A percentile compares a stretch with the other conserved stretches of the same genome.
Conservation (phyloP, 2,329 filamentous ascomycete species). For the Epichloe amarillans region DNA sequence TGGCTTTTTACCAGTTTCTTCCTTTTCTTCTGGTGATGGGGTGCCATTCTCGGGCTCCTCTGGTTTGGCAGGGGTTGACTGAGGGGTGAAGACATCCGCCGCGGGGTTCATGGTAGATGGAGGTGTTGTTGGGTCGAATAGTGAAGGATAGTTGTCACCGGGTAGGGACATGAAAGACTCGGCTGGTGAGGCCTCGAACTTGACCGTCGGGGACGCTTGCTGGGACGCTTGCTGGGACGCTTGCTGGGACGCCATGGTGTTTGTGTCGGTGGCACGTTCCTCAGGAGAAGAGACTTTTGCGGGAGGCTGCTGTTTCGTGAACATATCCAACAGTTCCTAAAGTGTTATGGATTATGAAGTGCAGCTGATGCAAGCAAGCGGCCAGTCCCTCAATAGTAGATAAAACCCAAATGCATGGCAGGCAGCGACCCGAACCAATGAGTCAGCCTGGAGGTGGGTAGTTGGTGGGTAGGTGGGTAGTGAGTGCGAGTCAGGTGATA, state of each 20-base stretch:
- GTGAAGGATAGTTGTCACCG: constrained; percentile 33
- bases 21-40: constrained; percentile 6
- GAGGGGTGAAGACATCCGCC: constrained; percentile 38
- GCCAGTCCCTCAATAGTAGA: constrained; percentile 8
- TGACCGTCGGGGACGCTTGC: constrained; percentile 30
- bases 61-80: constrained; percentile 20
- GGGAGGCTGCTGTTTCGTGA: neutral
- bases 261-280: neutral
- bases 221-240: constrained; percentile 25
- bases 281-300: neutral
- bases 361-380: constrained; percentile 4
- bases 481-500: constrained; percentile 12
- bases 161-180: constrained; percentile 41
- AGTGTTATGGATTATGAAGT: neutral
- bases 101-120: constrained; percentile 28
- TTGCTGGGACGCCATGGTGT: constrained; percentile 27
- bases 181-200: constrained; percentile 40
- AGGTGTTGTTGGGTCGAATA: constrained; percentile 28
- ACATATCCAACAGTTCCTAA: constrained; percentile 4
- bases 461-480: neutral
- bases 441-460: constrained; percentile 10
- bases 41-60: constrained; percentile 10
- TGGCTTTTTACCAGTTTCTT: constrained; percentile 49
- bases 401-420: constrained; percentile 11
- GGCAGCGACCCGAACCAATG: constrained; percentile 10